Base-by-base conservation (phyloP, 139 green algal species). In the Micractinium sp. region DNA sequence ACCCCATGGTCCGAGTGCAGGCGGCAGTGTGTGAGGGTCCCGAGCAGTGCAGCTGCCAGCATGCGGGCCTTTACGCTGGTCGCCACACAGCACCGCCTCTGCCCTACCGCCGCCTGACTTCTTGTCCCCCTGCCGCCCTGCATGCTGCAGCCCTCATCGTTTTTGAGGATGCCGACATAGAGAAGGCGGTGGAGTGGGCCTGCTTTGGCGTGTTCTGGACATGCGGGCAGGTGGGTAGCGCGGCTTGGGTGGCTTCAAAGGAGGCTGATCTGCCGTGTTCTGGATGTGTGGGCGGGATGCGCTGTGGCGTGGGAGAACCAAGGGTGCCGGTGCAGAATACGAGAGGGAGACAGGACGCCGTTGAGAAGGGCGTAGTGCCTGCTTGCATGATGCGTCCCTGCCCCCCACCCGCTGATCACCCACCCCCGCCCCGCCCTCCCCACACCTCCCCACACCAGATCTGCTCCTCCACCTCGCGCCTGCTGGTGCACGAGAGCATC, bases 161-260 rank as follows among this genome's bases (percentile, higher is more conserved):
- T 61, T 99, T 99, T 93, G 96, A 98, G 33, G 97, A 99, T 53
- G 95, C 93, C 0, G 96, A 99, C 87, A 85, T 98, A 36, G 94
- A 97, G 22, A 94, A 96, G 84, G 95, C 96, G 19, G 97, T 98
- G 89, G 96, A 99, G 93, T 99, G 96, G 96, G 92, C 91, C 77
- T 97, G 98, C 92, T 98, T 98, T 92, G 96, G 96, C 18, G 84
- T 85, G 47, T 97, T 98, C 88, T 98, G 95, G 95, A 97, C 83
- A 5, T 66, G 41, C 38, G 83, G 83, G 20, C 83, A 81, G 53
- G 80, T 73, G n/a, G 18, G 78, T 0, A 29, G 7, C 3, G 25
- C 66, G 14, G 66, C 66, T 73, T 29, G 25, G 66, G 22, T 73
- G 22, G 66, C 66, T 73, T 73, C 25, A 73, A 73, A 19, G 7